Evolutionary conservation across 1,284 basidiomycete species (phyloP).

Genomic region (Xanthoconium separans): DNA sequence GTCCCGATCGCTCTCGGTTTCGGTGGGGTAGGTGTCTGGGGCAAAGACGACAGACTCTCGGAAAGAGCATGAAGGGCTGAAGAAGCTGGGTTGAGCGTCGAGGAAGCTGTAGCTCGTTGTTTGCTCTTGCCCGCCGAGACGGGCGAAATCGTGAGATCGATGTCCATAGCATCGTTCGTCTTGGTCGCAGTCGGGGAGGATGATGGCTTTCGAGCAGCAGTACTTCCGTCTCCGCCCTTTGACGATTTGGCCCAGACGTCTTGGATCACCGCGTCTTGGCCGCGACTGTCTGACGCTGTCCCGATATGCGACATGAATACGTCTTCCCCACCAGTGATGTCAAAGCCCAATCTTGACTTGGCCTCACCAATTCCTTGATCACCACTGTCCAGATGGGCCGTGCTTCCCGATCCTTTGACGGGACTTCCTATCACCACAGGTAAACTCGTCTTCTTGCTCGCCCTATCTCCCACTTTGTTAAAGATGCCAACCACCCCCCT

Average conservation of each 20-base stretch:
- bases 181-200: not conserved
- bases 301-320: conserved; percentile 9
- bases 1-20: conserved; percentile 33
- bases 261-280: conserved; percentile 4
- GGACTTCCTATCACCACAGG: conserved; percentile 60
- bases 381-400: not conserved
- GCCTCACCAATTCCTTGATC: not conserved
- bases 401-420: conserved; percentile 41
- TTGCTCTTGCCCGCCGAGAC: conserved; percentile 30
- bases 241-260: not conserved
- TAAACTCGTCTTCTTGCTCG: conserved; percentile 62
- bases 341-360: not conserved
- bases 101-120: conserved; percentile 34
- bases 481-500: conserved; percentile 24
- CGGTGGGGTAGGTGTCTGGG: conserved; percentile 41
- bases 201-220: conserved; percentile 1
- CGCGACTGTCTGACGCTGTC: too few species aligned
- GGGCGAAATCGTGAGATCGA: conserved; percentile 21
- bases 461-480: conserved; percentile 43
- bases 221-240: not conserved
- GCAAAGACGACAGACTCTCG: conserved; percentile 50
- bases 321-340: conserved; percentile 35
- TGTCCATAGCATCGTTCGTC: not conserved
- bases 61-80: conserved; percentile 57
- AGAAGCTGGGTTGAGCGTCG: conserved; percentile 51